Evolutionary conservation across 2,329 filamentous ascomycete species (phyloP), one percentile per base, ranked within the genome.

Genomic region (Westerdykella sp.): DNA sequence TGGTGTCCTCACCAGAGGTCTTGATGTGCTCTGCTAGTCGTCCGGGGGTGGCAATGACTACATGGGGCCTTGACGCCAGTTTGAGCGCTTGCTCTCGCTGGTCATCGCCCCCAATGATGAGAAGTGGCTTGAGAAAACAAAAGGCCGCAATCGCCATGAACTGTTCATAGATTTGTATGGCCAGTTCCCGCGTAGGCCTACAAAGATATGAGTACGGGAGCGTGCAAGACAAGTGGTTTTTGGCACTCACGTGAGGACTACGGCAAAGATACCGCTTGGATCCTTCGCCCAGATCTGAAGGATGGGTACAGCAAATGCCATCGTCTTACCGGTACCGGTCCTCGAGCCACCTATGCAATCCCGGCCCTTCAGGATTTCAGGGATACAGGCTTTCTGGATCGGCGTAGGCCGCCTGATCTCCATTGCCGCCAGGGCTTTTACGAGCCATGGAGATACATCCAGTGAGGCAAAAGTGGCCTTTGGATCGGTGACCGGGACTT

Each of bases 251-350:
- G 93, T 98, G 59, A 98, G 71, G 12, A 98, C 80, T 5, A 98
- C 73, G 2, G 81, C 91, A 66, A 87, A 98, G 56, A 97, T 91
- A 35, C 88, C 93, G 46, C 84, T 84, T 1, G 93, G 93, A 70
- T 98, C 90, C 60, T 89, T 79, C 2, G 91, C 82, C 89, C 90
- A 97, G 67, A 84, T 85, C 65, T 97, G 91, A 50, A 98, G 72
- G 47, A 98, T 95, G 0, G 93, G 93, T 9, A 90, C 88, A 1
- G 91, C 87, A 67, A 98, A 98, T 1, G 93, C 90, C 35, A 97
- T 83, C 3, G 93, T 98, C 73, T 98, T 98, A 69, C 93, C 93
- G 11, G 91, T 96, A 73, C 93, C 93, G 0, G 93, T 98, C 49
- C 89, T 79, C 61, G 87, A 95, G 31, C 90, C 90, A 61, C 93